Base-by-base conservation (phyloP, 2,329 filamentous ascomycete genomes). In the Fusarium pseudonygamai region DNA sequence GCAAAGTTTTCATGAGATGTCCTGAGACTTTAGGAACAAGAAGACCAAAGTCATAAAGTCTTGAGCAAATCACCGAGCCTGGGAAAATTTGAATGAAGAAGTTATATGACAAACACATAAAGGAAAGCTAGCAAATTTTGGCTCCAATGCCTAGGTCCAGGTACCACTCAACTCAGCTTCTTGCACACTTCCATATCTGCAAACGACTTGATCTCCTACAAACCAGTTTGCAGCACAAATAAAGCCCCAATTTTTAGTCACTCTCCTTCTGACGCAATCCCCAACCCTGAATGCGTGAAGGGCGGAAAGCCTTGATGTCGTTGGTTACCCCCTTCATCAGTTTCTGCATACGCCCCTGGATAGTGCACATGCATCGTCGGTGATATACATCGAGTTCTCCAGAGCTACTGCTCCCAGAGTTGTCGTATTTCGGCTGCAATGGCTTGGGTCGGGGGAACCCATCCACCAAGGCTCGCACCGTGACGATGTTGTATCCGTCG, bases 211-310 rank as follows among this genome's bases (percentile, higher is more conserved):
- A 0, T 24, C 46, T 49, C 11, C 1, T 3, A 2, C 3, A 7
- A 3, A 3, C 3, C 3, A n/a, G 0, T 18, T 13, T 9, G 0
- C 3, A 0, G 15, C 22, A 32, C 15, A 32, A 49, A 34, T 0
- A 6, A 7, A 24, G 8, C 11, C 15, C 30, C 14, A 3, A 6
- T 0, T 8, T 4, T 6, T 50, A 11, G 16, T 34, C 16, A 15
- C 2, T 6, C 2, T 7, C 6, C 47, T 34, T 50, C n/a, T 24
- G n/a, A 4, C 47, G 47, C 13, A 20, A 4, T 2, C 47, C 8
- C 50, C 10, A 53, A 14, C 50, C 50, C 5, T 14, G 24, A 36
- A 34, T 32, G 12, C 12, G 4, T 13, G 30, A 32, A 13, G 30
- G 30, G 30, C 12, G 30, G 10, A 32, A 32, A 4, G 3, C 12